Conservation (phyloP, 1,139 yeast genomes). For the Kurtzmaniella quercitrusa region DNA sequence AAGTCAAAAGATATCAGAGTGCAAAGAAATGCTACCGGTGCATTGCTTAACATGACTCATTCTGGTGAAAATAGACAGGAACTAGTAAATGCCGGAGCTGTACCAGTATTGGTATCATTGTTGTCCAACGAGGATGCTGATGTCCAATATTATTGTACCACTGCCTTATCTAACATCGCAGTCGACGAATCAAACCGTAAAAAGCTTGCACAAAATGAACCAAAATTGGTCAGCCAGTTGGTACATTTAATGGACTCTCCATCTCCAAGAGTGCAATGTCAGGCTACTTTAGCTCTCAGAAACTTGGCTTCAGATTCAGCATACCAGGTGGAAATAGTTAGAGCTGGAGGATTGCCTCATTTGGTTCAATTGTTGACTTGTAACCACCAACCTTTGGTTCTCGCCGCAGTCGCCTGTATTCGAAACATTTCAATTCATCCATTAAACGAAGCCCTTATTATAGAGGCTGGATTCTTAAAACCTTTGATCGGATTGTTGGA, state of each 20-base stretch:
- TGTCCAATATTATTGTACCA: conserved; percentile 96
- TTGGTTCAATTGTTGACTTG: conserved; percentile 83
- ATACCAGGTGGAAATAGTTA: conserved; percentile 91
- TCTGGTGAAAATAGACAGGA: conserved; percentile 96
- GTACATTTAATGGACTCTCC: conserved; percentile 90
- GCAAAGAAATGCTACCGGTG: conserved; percentile 98
- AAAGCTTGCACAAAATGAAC: conserved; percentile 86
- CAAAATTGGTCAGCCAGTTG: conserved; percentile 83
- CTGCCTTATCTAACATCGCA: conserved; percentile 94
- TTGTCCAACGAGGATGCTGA: conserved; percentile 88
- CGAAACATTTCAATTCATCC: conserved; percentile 97
- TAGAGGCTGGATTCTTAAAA: conserved; percentile 91
- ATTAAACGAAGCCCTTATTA: conserved; percentile 87
- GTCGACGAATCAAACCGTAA: conserved; percentile 91
- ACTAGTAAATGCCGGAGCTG: conserved; percentile 96
- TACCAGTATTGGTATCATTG: conserved; percentile 90
- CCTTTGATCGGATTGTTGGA: conserved; percentile 86
- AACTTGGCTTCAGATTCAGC: conserved; percentile 91
- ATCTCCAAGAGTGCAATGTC: conserved; percentile 94
- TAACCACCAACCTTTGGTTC: conserved; percentile 84
- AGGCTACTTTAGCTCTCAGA: conserved; percentile 93
- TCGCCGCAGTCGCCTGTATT: conserved; percentile 97
- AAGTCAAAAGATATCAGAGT: conserved; percentile 93
- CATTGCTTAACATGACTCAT: conserved; percentile 95
- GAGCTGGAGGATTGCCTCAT: conserved; percentile 94